phyloP scores from a whole-genome alignment of 2,329 filamentous ascomycete genomes.

The Grosmannia huntii region DNA sequence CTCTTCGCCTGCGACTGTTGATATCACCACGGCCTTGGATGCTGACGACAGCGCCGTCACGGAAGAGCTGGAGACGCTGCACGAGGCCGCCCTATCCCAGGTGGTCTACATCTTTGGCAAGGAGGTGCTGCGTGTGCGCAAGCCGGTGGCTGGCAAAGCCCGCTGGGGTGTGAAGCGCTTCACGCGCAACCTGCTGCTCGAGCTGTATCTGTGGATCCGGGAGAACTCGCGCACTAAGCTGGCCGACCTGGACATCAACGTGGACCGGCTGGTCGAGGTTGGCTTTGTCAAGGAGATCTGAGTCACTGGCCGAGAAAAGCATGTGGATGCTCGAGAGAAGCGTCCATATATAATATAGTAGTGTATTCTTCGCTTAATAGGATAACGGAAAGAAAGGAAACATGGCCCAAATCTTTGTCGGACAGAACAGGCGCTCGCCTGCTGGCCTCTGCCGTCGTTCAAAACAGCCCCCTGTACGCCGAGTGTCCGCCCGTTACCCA shows the following conservation, averaged over 20 bases:
- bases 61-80: constrained; percentile 28
- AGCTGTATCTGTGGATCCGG: constrained; percentile 48
- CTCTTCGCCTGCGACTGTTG: not conserved
- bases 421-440: not conserved
- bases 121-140: constrained; percentile 41
- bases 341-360: not conserved
- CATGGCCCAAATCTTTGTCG: not conserved
- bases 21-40: not conserved
- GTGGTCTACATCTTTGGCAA: constrained; percentile 48
- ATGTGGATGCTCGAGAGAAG: too few species aligned
- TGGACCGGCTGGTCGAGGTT: constrained; percentile 52
- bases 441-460: not conserved
- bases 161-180: constrained; percentile 16
- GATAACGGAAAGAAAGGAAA: not conserved
- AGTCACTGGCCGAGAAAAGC: not conserved
- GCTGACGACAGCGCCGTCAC: not conserved
- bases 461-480: not conserved
- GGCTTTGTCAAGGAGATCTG: constrained; percentile 57
- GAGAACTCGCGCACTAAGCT: constrained; percentile 56
- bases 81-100: constrained; percentile 31
- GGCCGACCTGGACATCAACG: constrained; percentile 44
- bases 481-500: not conserved
- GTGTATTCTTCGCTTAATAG: not conserved
- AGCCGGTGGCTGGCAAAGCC: constrained; percentile 6
- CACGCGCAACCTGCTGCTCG: constrained; percentile 32